Percentiles rank a stretch among this genome's conserved stretches.
Evolutionary conservation across 2,329 filamentous ascomycete genomes (phyloP).

Genomic region (Drechslerella coelobrocha): DNA sequence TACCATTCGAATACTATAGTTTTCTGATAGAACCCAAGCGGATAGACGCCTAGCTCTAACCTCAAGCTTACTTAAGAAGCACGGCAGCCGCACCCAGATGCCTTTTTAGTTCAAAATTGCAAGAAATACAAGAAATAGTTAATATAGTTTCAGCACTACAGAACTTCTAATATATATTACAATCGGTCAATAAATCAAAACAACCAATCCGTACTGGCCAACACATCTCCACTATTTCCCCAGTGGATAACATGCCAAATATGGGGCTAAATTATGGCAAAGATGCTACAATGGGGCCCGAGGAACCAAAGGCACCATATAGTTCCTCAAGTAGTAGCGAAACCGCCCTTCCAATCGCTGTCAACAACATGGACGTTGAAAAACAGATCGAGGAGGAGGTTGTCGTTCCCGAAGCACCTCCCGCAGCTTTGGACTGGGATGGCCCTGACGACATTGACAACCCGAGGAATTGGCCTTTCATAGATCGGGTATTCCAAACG

Average conservation of each 20-base stretch:
- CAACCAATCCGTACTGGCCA: background rate
- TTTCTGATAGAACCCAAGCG: background rate
- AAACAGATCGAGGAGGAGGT: conserved; percentile 8
- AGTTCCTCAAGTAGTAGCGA: conserved; percentile 25
- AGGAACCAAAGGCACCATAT: conserved; percentile 21
- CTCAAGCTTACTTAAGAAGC: conserved; percentile 35
- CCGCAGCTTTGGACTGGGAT: conserved; percentile 55
- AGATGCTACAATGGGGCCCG: background rate
- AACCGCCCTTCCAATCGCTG: conserved; percentile 2
- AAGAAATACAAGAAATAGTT: no score
- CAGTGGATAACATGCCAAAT: background rate
- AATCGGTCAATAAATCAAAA: no score
- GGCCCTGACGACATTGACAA: conserved; percentile 57
- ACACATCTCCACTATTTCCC: background rate
- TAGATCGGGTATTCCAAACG: conserved; percentile 56
- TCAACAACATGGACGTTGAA: conserved; percentile 22
- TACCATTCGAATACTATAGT: background rate
- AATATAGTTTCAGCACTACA: no score
- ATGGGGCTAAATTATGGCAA: conserved; percentile 13
- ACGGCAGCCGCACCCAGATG: conserved; percentile 13
- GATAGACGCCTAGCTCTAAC: background rate
- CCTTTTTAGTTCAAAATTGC: background rate
- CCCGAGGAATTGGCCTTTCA: conserved; percentile 58
- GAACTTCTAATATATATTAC: no score
- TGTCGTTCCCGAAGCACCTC: background rate